Percentiles rank a stretch among this genome's conserved stretches.
Evolutionary conservation across 116 monocot genomes (phyloP).

Genomic region (Trichopus zeylanicus): DNA sequence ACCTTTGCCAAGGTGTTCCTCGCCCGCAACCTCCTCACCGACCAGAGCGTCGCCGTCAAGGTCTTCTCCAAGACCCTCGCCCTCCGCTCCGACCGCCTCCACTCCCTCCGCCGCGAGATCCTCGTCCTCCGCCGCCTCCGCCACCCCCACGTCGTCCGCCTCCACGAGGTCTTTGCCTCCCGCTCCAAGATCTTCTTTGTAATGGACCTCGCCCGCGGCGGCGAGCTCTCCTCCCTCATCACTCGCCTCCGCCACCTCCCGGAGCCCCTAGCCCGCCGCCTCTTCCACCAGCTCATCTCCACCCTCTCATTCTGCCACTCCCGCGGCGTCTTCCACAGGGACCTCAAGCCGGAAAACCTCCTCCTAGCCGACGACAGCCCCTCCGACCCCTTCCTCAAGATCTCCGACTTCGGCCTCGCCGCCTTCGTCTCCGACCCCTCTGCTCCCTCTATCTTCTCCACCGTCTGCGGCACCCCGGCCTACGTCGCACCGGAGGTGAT

Average conservation of each 20-base stretch:
- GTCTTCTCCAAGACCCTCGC: conserved; percentile 16
- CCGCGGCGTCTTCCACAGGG: conserved; percentile 56
- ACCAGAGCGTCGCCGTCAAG: conserved; percentile 38
- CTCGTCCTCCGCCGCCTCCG: conserved; percentile 25
- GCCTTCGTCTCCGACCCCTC: conserved; percentile 1
- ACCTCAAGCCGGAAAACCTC: conserved; percentile 43
- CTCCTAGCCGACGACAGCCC: conserved; percentile 5
- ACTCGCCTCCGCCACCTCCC: conserved; percentile 23
- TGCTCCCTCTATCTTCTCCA: conserved; percentile 4
- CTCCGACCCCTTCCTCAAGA: conserved; percentile 3
- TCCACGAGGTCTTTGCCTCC: conserved; percentile 41
- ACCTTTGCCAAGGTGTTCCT: conserved; percentile 61
- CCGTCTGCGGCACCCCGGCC: conserved; percentile 20
- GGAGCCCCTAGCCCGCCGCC: conserved; percentile 30
- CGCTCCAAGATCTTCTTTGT: conserved; percentile 38
- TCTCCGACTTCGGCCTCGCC: conserved; percentile 20
- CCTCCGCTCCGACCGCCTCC: conserved; percentile 13
- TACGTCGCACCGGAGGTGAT: conserved; percentile 4
- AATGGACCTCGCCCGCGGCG: conserved; percentile 35
- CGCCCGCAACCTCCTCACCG: conserved; percentile 25
- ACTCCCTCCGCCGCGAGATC: conserved; percentile 28
- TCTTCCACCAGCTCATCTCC: conserved; percentile 49
- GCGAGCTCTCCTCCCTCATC: conserved; percentile 41
- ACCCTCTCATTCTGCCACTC: conserved; percentile 49
- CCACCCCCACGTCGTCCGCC: conserved; percentile 38